Conservation (phyloP, 768 basidiomycete genomes). For the Termitomyces sp. region DNA sequence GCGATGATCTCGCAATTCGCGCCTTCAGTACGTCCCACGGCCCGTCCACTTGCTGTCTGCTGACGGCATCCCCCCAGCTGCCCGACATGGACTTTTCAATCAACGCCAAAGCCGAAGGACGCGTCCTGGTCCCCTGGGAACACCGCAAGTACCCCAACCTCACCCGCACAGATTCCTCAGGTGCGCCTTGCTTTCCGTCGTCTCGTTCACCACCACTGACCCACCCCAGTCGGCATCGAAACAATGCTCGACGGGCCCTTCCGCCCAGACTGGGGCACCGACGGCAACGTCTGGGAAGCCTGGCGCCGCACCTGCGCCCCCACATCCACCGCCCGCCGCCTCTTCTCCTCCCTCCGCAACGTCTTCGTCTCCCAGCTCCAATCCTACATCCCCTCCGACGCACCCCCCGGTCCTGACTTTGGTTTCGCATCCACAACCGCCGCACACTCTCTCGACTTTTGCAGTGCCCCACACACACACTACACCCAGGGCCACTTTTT, state of each 20-base stretch:
- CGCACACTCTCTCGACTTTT: constrained; percentile 67
- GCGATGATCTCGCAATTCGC: constrained; percentile 71
- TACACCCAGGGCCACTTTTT: constrained; percentile 94
- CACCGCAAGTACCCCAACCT: constrained; percentile 69
- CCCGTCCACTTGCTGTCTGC: too few relatives aligned
- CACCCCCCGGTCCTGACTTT: constrained; percentile 45
- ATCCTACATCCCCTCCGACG: constrained; percentile 23
- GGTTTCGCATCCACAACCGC: constrained; percentile 59
- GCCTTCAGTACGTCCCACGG: constrained; percentile 47
- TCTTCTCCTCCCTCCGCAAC: constrained; percentile 74
- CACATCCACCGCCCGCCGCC: constrained; percentile 69
- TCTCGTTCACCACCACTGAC: too few relatives aligned
- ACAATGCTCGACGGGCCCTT: constrained; percentile 62
- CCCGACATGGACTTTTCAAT: constrained; percentile 95
- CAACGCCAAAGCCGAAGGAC: constrained; percentile 91
- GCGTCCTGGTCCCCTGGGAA: constrained; percentile 93
- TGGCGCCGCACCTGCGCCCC: constrained; percentile 91
- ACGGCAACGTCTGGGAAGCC: constrained; percentile 90
- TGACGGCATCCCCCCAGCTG: constrained; percentile 41
- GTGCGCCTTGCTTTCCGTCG: too few relatives aligned
- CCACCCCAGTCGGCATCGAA: constrained; percentile 48
- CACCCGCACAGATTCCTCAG: constrained; percentile 46
- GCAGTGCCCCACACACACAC: constrained; percentile 76
- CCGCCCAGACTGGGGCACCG: constrained; percentile 78
- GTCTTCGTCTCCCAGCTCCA: constrained; percentile 27